Percentiles rank a stretch among this genome's conserved stretches.
phyloP scores from a whole-genome alignment of 1,284 basidiomycete species.

The Tylopilus orsonianus region DNA sequence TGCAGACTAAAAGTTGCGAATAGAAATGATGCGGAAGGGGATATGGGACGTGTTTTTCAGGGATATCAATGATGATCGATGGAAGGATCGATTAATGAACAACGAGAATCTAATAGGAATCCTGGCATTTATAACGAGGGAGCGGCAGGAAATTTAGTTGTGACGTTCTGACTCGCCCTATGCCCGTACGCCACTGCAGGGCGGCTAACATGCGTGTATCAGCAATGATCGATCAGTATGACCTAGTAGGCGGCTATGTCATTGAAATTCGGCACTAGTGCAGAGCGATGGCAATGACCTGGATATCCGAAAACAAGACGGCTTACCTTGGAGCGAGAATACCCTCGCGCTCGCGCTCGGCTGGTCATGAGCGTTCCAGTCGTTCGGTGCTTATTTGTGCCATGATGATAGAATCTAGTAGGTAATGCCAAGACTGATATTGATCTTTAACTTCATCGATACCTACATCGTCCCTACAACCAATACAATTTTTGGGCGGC shows the following conservation, averaged over 20 bases:
- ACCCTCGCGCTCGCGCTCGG: not conserved
- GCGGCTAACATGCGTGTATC: not conserved
- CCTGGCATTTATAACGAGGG: not conserved
- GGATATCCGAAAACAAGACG: not conserved
- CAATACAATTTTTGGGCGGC: conserved; percentile 2
- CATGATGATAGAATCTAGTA: not conserved
- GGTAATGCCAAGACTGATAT: not conserved
- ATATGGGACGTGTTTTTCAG: not conserved
- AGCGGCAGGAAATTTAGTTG: not conserved
- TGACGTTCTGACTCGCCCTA: not conserved
- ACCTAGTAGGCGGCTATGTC: not conserved
- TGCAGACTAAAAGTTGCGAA: not conserved
- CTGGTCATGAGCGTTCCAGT: not conserved
- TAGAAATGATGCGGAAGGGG: not conserved
- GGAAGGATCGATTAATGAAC: not conserved
- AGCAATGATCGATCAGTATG: not conserved
- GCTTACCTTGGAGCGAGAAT: not conserved
- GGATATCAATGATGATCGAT: not conserved
- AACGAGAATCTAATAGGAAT: not conserved
- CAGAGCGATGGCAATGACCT: not conserved
- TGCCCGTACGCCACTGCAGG: not conserved
- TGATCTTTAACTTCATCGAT: not conserved
- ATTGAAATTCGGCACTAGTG: not conserved
- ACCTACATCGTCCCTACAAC: not conserved
- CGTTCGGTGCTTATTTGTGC: not conserved